Evolutionary conservation across 371 early-diverging fungal species (phyloP).

Genomic region (Lichtheimia corymbifera): DNA sequence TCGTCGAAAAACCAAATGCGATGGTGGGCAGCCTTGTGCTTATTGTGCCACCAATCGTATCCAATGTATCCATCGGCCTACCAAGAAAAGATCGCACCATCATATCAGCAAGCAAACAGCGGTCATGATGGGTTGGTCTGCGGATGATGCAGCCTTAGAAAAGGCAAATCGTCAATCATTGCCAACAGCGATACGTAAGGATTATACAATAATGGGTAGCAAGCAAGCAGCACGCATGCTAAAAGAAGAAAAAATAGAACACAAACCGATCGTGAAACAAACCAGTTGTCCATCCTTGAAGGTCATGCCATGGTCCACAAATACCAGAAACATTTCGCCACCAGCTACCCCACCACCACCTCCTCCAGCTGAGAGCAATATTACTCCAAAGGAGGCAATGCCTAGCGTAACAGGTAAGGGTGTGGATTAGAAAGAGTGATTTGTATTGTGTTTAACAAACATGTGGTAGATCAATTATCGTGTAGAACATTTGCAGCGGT

Average conservation of each 20-base stretch:
- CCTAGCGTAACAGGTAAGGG: conserved; percentile 30
- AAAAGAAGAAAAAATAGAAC: conserved; percentile 7
- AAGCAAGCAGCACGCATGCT: neutral
- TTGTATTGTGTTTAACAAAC: neutral
- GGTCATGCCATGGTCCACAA: conserved; percentile 12
- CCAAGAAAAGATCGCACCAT: conserved; percentile 22
- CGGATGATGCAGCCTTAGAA: neutral
- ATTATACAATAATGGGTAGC: neutral
- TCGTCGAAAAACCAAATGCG: conserved; percentile 49
- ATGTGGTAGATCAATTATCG: conserved; percentile 28
- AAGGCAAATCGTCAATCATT: no score
- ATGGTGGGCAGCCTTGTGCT: conserved; percentile 43
- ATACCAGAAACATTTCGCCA: conserved; percentile 8
- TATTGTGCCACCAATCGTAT: conserved; percentile 41
- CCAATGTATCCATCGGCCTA: conserved; percentile 33
- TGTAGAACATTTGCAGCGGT: conserved; percentile 36
- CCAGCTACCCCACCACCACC: conserved; percentile 6
- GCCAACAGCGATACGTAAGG: neutral
- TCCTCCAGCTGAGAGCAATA: neutral
- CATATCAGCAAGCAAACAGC: conserved; percentile 10
- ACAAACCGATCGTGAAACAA: conserved; percentile 22
- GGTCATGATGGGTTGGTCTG: conserved; percentile 10
- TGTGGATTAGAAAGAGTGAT: neutral
- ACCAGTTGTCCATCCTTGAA: conserved; percentile 25
- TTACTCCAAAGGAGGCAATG: conserved; percentile 21